Conservation (phyloP, 192 early-diverging fungal genomes). For the Gryganskiella cystojenkinii region DNA sequence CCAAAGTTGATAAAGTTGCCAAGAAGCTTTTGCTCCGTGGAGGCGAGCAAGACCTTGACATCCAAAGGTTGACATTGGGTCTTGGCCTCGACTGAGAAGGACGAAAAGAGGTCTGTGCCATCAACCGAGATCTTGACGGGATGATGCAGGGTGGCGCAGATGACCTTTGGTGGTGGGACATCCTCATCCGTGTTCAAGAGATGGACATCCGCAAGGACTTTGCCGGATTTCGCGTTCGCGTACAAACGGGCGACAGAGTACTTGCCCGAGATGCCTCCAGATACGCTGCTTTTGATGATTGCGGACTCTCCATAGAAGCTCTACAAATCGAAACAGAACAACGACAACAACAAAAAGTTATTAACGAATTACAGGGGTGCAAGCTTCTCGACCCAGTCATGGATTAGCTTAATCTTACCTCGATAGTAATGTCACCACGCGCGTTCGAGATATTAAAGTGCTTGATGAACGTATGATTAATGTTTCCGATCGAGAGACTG, state of each 20-base stretch:
- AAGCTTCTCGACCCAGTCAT: no score
- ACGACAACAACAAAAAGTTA: not conserved
- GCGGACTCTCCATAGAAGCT: slow-evolving; percentile 48
- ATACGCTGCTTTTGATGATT: slow-evolving; percentile 17
- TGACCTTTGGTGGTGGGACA: slow-evolving; percentile 31
- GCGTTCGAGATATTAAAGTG: slow-evolving; percentile 10
- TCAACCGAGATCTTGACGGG: slow-evolving; percentile 26
- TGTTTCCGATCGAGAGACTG: slow-evolving; percentile 42
- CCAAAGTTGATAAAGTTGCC: slow-evolving; percentile 56
- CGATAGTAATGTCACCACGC: slow-evolving; percentile 36
- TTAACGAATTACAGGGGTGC: no score
- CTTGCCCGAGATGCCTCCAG: slow-evolving; percentile 32
- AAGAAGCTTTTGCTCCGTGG: slow-evolving; percentile 14
- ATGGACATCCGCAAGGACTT: slow-evolving; percentile 29
- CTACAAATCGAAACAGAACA: slow-evolving; percentile 5
- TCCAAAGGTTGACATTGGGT: slow-evolving; percentile 43
- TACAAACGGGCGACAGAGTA: slow-evolving; percentile 32
- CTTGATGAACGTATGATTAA: slow-evolving; percentile 47
- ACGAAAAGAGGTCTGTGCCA: slow-evolving; percentile 35
- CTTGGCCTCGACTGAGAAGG: slow-evolving; percentile 48
- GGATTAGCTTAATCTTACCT: slow-evolving; percentile 23
- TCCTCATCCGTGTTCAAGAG: slow-evolving; percentile 43
- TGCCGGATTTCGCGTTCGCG: slow-evolving; percentile 27
- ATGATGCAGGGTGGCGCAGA: slow-evolving; percentile 33
- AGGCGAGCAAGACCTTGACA: slow-evolving; percentile 44